Evolutionary conservation across 2,329 filamentous ascomycete genomes (phyloP).

Genomic region (Fusarium robinianum): DNA sequence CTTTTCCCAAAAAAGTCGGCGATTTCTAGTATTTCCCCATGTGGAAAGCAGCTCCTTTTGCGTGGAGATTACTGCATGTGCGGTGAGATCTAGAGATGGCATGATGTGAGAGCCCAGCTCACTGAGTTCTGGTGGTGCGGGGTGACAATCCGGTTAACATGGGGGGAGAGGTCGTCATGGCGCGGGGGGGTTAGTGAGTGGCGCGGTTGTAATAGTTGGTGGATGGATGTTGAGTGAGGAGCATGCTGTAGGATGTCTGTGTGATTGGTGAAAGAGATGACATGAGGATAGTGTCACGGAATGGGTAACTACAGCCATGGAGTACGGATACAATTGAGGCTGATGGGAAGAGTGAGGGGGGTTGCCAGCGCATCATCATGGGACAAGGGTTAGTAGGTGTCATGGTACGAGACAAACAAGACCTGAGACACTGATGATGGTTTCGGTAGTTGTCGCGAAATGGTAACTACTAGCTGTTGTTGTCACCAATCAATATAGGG

Average conservation of each 20-base stretch:
- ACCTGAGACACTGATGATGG: no score
- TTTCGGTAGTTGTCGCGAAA: no score
- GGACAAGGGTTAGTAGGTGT: no score
- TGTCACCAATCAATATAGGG: no score
- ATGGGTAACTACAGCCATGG: conserved; percentile 1
- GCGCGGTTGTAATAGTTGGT: conserved; percentile 25
- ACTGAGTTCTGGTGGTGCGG: conserved; percentile 24
- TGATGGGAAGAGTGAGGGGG: no score
- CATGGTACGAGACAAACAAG: conserved; percentile 7
- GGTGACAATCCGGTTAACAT: no score
- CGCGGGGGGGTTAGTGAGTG: conserved; percentile 25
- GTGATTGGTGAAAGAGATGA: background rate
- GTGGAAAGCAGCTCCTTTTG: background rate
- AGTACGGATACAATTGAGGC: no score
- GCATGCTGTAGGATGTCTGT: background rate
- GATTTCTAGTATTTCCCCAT: background rate
- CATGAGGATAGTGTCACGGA: background rate
- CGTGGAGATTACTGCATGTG: no score
- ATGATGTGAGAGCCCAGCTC: conserved; percentile 19
- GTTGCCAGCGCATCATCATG: conserved; percentile 7
- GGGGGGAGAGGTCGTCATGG: conserved; percentile 26
- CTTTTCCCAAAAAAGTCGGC: no score
- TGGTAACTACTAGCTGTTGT: no score
- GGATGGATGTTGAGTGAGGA: background rate
- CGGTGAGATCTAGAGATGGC: conserved; percentile 1